Conservation (phyloP, 441 rosid genomes). For the Brassica hybrid region DNA sequence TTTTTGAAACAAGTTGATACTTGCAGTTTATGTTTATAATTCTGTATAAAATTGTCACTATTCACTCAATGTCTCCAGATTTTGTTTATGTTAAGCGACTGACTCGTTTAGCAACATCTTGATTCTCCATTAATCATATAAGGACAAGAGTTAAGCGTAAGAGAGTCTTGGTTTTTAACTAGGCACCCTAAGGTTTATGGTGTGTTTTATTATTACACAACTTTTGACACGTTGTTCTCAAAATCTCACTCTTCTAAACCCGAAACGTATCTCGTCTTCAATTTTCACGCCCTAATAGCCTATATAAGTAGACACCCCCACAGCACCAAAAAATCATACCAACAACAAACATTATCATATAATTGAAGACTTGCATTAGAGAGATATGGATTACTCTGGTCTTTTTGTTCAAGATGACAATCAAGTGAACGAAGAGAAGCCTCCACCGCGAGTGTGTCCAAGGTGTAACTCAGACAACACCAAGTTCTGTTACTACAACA, state of each 20-base stretch:
- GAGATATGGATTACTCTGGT: slow-evolving; percentile 3
- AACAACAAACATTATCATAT: slow-evolving; percentile 3
- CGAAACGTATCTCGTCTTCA: background rate
- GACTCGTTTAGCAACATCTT: slow-evolving; percentile 10
- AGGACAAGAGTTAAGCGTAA: slow-evolving; percentile 5
- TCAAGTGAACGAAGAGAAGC: slow-evolving; percentile 31
- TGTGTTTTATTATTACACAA: slow-evolving; percentile 9
- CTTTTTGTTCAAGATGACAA: background rate
- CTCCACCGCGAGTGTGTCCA: slow-evolving; percentile 57
- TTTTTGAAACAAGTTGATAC: background rate
- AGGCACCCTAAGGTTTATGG: slow-evolving; percentile 15
- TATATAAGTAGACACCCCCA: slow-evolving; percentile 28
- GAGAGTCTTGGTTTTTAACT: slow-evolving; percentile 8
- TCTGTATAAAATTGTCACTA: slow-evolving; percentile 7
- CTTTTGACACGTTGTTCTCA: slow-evolving; percentile 23
- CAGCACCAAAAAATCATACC: slow-evolving; percentile 32
- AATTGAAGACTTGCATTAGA: slow-evolving; percentile 16
- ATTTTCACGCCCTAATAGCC: background rate
- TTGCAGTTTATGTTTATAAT: background rate
- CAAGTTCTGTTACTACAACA: no score
- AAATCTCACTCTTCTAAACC: slow-evolving; percentile 9
- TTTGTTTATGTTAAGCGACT: background rate
- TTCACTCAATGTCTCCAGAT: slow-evolving; percentile 16
- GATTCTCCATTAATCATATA: slow-evolving; percentile 18
- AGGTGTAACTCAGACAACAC: slow-evolving; percentile 59